Evolutionary conservation across 306 rosid genomes (phyloP), one percentile per base, ranked within the genome.

Genomic region (Corylus americana): DNA sequence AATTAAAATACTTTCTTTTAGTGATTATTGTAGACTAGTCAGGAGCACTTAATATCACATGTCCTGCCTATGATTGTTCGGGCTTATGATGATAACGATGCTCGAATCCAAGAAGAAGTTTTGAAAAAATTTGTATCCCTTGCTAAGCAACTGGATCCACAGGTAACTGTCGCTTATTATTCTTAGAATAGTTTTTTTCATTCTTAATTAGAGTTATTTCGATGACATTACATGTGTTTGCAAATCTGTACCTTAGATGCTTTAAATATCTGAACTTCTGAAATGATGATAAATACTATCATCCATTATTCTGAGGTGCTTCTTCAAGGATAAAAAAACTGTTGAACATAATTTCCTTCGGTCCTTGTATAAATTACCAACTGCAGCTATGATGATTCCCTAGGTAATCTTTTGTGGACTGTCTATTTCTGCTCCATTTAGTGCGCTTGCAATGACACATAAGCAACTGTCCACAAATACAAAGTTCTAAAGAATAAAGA

Each of bases 71-170:
- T 96, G 97, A 85, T 96, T 73, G 89, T 96, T 71, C 97, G 98
- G 77, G 98, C 98, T 77, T 96, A 88, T 79, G 97, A 91, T 78
- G 98, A 96, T 79, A 90, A 42, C n/a, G 98, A 96, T 90, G 85
- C 93, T 76, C 99, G 97, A 70, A 77, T 93, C 71, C 99, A 96
- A 87, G 99, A 96, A 89, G 98, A 96, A 87, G 99, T 89, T 83
- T 78, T 96, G 87, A 96, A 83, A 84, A 96, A 86, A 79, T 93
- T 97, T 54, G 81, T 86, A 31, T 80, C 92, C 76, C 91, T 96
- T 79, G 82, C 93, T 47, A 96, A 88, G 82, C 91, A 93, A 80
- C 91, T 96, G 79, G 97, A 96, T 81, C 50, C 75, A 78, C 94
- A 96, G 99, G 99, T 96, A 79, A 86, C 63, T 80, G 72, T 77